Evolutionary conservation across 768 basidiomycete species (phyloP), one percentile per base, ranked within the genome.

Genomic region (Boletus subparvulus): DNA sequence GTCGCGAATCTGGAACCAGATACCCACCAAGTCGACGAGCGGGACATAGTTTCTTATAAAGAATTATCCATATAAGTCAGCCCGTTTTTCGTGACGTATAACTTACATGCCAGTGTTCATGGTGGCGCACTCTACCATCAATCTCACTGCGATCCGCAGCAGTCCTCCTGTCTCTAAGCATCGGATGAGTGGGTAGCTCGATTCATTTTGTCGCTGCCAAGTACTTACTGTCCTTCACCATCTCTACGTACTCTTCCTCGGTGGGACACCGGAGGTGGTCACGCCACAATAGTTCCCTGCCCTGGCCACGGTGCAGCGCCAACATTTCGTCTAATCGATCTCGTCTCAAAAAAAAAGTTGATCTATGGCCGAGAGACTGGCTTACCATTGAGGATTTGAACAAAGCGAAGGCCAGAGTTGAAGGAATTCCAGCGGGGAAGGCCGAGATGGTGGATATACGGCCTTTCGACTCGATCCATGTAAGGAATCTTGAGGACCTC

Each of bases 191-290:
- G 24, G 13, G 14, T 4, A 50, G 21, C 19, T 21, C 10, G n/a
- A 30, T 32, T 39, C 9, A 8, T 13, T 16, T 21, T 13, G 47
- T 21, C 26, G 10, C n/a, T 11, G 8, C 7, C 21, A 35, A 36
- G 6, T 52, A 73, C 76, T 59, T 63, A 96, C 96, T 99, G 63
- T 94, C 90, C 69, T 93, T 92, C 37, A 96, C 96, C 96, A 99
- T 99, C 1, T 81, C 75, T 47, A 99, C 80, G 64, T 98, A 99
- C 63, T 99, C 92, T 61, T 94, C 90, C 69, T 99, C 96, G 0
- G 88, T 88, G 4, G 96, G 96, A 67, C 95, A 98, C 44, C 79
- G 85, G 11, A 98, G 73, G 8, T 86, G 88, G 64, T 98, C 96
- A 50, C 96, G 80, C 94, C 95, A 99, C 32, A 94, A 81, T 2